A percentile compares a stretch with the other conserved stretches of the same genome.
phyloP scores from a whole-genome alignment of 23 red algal genomes.

The Chondrus crispus region DNA sequence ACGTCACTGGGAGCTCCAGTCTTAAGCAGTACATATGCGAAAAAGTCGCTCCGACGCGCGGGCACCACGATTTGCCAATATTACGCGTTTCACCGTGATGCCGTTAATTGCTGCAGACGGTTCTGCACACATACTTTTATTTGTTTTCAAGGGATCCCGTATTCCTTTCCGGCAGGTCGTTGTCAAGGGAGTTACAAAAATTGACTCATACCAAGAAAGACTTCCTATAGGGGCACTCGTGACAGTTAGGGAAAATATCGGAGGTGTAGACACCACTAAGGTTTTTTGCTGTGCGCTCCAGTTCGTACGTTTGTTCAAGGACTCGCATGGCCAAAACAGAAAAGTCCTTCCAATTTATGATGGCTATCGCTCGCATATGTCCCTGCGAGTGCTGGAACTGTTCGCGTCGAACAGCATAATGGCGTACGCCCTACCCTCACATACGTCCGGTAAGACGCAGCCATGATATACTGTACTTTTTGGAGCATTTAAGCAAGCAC shows the following conservation, averaged over 20 bases:
- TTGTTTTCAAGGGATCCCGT: background rate
- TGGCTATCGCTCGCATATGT: background rate
- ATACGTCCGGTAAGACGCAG: background rate
- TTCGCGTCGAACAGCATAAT: background rate
- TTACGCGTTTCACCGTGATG: no score
- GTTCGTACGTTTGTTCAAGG: background rate
- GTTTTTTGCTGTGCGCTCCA: background rate
- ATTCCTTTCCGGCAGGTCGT: background rate
- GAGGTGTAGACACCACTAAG: background rate
- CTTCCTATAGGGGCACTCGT: background rate
- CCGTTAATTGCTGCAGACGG: no score
- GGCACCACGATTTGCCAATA: no score
- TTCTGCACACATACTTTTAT: no score
- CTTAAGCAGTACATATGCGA: no score
- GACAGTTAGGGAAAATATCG: background rate
- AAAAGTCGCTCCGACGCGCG: no score
- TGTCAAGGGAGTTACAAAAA: no score
- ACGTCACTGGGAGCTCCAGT: no score
- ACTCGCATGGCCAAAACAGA: background rate
- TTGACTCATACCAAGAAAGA: background rate
- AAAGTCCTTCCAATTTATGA: slow-evolving; percentile 4
- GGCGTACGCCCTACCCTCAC: background rate
- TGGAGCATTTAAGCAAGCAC: background rate
- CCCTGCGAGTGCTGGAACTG: background rate
- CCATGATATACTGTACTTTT: background rate